Percentiles rank a stretch among this genome's conserved stretches.
Conservation (phyloP, 2,329 filamentous ascomycete species). For the Coniochaeta pulveracea region DNA sequence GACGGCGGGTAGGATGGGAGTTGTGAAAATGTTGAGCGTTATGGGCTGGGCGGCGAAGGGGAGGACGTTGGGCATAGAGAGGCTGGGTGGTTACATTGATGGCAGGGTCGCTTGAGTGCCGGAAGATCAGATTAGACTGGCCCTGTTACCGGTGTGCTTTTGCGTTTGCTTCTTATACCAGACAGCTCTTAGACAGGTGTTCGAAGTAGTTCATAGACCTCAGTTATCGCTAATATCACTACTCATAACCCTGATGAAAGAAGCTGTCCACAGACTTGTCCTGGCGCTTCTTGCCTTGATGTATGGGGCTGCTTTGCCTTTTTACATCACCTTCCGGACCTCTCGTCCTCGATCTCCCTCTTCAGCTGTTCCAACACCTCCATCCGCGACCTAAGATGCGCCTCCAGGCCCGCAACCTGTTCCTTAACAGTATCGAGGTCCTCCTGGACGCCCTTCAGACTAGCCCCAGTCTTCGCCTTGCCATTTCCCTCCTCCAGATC, state of each 20-base stretch:
- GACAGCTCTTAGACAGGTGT: too few species aligned
- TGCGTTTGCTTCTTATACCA: neutral
- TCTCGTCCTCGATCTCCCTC: conserved; percentile 80
- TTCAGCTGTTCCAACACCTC: conserved; percentile 65
- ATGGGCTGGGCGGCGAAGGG: conserved; percentile 40
- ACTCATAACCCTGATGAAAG: neutral
- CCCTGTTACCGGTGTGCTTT: neutral
- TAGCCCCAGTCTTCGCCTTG: conserved; percentile 57
- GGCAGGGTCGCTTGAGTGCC: conserved; percentile 33
- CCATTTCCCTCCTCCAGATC: conserved; percentile 64
- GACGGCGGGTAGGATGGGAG: conserved; percentile 35
- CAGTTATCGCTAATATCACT: neutral
- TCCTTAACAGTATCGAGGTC: conserved; percentile 87
- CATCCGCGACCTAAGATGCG: conserved; percentile 67
- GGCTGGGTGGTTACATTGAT: conserved; percentile 31
- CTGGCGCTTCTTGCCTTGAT: neutral
- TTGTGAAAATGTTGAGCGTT: conserved; percentile 36
- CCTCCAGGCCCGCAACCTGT: conserved; percentile 83
- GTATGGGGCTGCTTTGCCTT: too few species aligned
- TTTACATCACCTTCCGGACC: conserved; percentile 36
- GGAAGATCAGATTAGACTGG: too few species aligned
- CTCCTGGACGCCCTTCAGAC: conserved; percentile 66
- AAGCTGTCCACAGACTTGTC: neutral
- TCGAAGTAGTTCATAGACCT: neutral
- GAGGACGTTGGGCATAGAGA: conserved; percentile 33